Conservation (phyloP, 139 green algal species). For the Spirogloea muscicola region DNA sequence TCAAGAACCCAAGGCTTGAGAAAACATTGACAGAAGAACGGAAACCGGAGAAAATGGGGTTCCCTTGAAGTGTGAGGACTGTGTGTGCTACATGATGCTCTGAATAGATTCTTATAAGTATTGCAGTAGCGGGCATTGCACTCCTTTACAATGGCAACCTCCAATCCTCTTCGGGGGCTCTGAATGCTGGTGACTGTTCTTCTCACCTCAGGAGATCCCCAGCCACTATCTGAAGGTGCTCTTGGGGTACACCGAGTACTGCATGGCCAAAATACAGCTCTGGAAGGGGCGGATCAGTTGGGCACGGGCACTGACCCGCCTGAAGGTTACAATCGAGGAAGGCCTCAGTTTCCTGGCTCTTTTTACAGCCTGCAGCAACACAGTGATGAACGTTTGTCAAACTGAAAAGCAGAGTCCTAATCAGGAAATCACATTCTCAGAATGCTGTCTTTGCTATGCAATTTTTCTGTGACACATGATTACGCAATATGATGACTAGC, state of each 20-base stretch:
- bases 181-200: too few species aligned
- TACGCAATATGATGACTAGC: too few species aligned
- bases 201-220: background rate
- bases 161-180: background rate
- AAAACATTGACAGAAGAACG: background rate
- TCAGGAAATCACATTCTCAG: too few species aligned
- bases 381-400: too few species aligned
- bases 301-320: background rate
- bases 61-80: background rate
- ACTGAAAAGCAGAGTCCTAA: too few species aligned
- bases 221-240: background rate
- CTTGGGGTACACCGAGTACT: background rate
- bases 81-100: too few species aligned
- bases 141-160: background rate
- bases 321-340: background rate
- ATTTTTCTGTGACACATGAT: too few species aligned
- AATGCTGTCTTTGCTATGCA: too few species aligned
- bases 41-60: background rate
- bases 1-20: too few species aligned
- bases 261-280: background rate
- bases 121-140: background rate
- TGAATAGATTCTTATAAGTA: background rate
- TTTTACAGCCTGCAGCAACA: too few species aligned
- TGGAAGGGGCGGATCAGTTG: background rate
- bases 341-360: too few species aligned